Conservation (phyloP, 495 filamentous ascomycete species). For the Neurospora intermedia region DNA sequence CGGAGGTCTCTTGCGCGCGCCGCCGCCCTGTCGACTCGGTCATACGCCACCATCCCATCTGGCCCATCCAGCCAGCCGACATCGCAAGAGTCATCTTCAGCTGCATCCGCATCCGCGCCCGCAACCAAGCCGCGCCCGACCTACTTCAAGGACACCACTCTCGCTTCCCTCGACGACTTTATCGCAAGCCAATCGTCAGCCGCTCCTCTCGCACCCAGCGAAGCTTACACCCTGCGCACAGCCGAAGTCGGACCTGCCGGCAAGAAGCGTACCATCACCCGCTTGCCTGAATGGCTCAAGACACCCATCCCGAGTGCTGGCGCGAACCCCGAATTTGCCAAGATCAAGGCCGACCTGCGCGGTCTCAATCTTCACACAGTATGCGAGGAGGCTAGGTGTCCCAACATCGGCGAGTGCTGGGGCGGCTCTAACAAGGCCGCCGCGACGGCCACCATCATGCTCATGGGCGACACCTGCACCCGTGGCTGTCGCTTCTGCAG, state of each 20-base stretch:
- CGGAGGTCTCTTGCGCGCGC: conserved; percentile 20
- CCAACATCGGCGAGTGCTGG: conserved; percentile 98
- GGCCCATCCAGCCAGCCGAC: conserved; percentile 7
- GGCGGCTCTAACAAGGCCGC: conserved; percentile 77
- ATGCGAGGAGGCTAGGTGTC: conserved; percentile 94
- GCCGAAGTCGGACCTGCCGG: conserved; percentile 73
- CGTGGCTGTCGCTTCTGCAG: conserved; percentile 94
- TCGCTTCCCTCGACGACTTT: conserved; percentile 82
- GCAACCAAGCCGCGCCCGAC: conserved; percentile 39
- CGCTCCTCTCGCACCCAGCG: conserved; percentile 36
- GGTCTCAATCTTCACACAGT: conserved; percentile 89
- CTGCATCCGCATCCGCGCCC: conserved; percentile 5
- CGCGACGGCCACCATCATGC: conserved; percentile 96
- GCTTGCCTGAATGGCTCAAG: conserved; percentile 90
- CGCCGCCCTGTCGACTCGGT: conserved; percentile 10
- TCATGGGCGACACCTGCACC: conserved; percentile 98
- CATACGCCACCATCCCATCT: conserved; percentile 24
- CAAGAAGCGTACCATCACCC: conserved; percentile 77
- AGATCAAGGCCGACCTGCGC: conserved; percentile 84
- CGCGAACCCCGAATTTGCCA: conserved; percentile 65
- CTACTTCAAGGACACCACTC: conserved; percentile 74
- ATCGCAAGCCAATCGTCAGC: conserved; percentile 35
- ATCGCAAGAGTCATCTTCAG: conserved; percentile 1
- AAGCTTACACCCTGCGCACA: conserved; percentile 59
- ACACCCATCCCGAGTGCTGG: conserved; percentile 78